Base-by-base conservation (phyloP, 176 grass and related monocot species). In the Chloris gayana region DNA sequence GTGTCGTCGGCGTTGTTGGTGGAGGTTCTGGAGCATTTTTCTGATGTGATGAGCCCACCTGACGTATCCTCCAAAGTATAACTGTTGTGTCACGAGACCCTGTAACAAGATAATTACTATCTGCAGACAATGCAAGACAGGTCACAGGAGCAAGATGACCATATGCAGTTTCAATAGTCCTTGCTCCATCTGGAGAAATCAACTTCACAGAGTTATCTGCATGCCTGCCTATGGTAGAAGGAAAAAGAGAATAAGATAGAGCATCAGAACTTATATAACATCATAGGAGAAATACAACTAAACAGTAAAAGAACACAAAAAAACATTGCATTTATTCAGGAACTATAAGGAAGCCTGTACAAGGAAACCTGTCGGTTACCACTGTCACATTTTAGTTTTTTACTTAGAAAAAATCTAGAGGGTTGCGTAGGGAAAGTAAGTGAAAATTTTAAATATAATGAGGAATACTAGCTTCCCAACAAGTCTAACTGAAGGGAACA, bases 201-300 rank as follows among this genome's bases (percentile, higher is more conserved):
- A 98, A 86, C 86, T 95, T 98, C 42, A 98, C 83, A 62, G 96
- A 98, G 80, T 91, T 95, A 83, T 98, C 96, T 78, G 92, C 90
- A 88, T 98, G 96, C 57, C 90, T 93, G 70, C 96, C 96, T 98
- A 88, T 59, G 87, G 45, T 89, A 9, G 38, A 67, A 85, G n/a
- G n/a, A 76, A 69, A 79, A 69, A 33, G 15, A 62, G 45, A 10
- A 44, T 32, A 50, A 80, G 44, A 76, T 49, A 69, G 42, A 84
- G 34, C 29, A 27, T 62, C 74, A 73, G 17, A 83, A 56, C 57
- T 65, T 66, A 14, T 35, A 80, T 56, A 72, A 57, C 66, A 69
- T 42, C 72, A 74, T 70, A 78, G 51, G 25, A 79, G 30, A 85
- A 64, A 34, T 14, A 80, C 66, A 68, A 54, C 7, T 60, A 77